These are phyloP conservation scores for Raphanus raphanistrum DNA, from an alignment of 345 rosid species.

Conservation along the genomic window DNA sequence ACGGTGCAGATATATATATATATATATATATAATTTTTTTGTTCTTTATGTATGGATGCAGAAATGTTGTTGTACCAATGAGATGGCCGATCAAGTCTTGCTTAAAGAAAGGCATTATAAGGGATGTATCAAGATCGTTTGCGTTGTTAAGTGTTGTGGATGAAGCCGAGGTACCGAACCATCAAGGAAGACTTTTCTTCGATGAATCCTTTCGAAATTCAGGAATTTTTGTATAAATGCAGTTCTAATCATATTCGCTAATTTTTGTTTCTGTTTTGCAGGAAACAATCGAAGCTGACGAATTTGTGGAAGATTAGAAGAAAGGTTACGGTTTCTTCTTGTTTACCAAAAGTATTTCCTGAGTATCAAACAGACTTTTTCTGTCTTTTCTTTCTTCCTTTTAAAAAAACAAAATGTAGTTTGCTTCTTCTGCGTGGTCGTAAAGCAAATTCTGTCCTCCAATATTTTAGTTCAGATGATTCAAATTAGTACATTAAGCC, in stretches of 20 bases:
- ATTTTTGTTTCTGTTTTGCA: background rate
- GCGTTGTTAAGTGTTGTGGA: constrained; percentile 28
- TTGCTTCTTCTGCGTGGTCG: too few relatives aligned
- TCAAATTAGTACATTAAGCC: too few relatives aligned
- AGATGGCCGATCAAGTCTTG: constrained; percentile 29
- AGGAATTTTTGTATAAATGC: background rate
- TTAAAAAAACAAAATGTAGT: too few relatives aligned
- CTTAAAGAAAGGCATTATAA: constrained; percentile 7
- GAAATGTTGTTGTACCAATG: constrained; percentile 36
- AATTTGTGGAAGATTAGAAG: constrained; percentile 8
- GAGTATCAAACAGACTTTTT: background rate
- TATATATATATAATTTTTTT: background rate
- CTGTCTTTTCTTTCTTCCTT: too few relatives aligned
- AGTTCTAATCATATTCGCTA: background rate
- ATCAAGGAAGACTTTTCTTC: constrained; percentile 17
- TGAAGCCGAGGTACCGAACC: constrained; percentile 12
- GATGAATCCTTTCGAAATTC: background rate
- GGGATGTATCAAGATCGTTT: constrained; percentile 20
- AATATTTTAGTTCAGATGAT: too few relatives aligned
- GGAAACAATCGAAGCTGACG: constrained; percentile 10
- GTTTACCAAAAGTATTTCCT: background rate
- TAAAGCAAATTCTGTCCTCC: too few relatives aligned
- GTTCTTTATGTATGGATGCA: constrained; percentile 1
- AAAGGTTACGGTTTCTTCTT: constrained; percentile 4
- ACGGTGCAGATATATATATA: constrained; percentile 15